These are phyloP conservation scores for Calycina marina DNA, from an alignment of 2,329 filamentous ascomycete genomes.

Conservation along the genomic window DNA sequence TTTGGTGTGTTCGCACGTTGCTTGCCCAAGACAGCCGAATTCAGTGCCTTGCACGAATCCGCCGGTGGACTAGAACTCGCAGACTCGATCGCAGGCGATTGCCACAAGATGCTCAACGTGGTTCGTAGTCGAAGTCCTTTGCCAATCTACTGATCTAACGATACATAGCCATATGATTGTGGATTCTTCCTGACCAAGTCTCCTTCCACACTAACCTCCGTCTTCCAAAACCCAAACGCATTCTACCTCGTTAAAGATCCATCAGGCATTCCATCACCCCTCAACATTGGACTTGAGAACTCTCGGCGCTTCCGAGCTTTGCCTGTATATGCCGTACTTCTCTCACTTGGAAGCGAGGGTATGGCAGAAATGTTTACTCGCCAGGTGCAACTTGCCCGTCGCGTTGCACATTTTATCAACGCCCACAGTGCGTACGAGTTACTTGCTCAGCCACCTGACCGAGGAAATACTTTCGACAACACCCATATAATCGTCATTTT, in stretches of 20 bases:
- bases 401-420: constrained; percentile 47
- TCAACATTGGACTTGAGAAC: constrained; percentile 83
- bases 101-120: constrained; percentile 86
- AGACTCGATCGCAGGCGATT: constrained; percentile 77
- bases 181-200: constrained; percentile 75
- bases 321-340: constrained; percentile 71
- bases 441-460: constrained; percentile 32
- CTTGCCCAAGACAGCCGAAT: constrained; percentile 42
- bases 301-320: constrained; percentile 80
- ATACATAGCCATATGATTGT: constrained; percentile 61
- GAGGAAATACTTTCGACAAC: constrained; percentile 3
- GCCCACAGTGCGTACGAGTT: constrained; percentile 49
- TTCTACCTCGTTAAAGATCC: constrained; percentile 50
- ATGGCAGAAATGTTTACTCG: constrained; percentile 54
- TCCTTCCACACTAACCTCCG: constrained; percentile 37
- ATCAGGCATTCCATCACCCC: constrained; percentile 52
- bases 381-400: constrained; percentile 58
- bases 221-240: constrained; percentile 76
- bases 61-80: constrained; percentile 60
- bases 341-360: constrained; percentile 58
- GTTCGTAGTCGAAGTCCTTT: constrained; percentile 27
- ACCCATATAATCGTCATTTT: constrained; percentile 58
- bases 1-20: constrained; percentile 72
- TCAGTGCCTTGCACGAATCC: constrained; percentile 33
- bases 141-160: constrained; percentile 1